Conservation (phyloP, 306 rosid species). For the Vicia sativa region DNA sequence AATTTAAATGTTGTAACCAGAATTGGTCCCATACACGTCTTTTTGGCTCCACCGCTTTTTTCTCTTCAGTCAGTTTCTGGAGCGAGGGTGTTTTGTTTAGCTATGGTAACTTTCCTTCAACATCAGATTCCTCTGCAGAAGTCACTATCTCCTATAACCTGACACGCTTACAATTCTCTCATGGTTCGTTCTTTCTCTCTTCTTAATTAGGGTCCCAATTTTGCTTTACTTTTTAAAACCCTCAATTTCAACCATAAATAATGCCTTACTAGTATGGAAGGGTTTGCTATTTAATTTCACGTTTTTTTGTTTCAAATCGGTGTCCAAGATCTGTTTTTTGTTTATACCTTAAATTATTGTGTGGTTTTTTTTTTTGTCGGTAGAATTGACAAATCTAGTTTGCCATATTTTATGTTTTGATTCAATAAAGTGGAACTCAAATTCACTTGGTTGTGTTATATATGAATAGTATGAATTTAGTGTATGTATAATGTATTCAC, state of each 20-base stretch:
- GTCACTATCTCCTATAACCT: conserved; percentile 25
- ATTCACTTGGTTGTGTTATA: not conserved
- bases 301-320: conserved; percentile 11
- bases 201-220: not conserved
- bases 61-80: not conserved
- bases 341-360: not conserved
- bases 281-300: not conserved
- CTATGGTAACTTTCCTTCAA: conserved; percentile 20
- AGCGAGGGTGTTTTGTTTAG: not conserved
- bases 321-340: conserved; percentile 20
- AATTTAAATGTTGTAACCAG: too few relatives aligned
- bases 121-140: conserved; percentile 19
- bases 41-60: not conserved
- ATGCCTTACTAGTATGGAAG: not conserved
- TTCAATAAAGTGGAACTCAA: not conserved
- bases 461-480: not conserved
- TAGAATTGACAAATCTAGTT: conserved; percentile 4
- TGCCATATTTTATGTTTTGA: not conserved
- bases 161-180: conserved; percentile 22
- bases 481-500: not conserved
- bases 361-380: not conserved
- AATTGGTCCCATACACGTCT: not conserved
- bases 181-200: conserved; percentile 48
- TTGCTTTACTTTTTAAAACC: not conserved
- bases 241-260: not conserved